Conservation (phyloP, 495 filamentous ascomycete species). For the Penicillium turbatum region DNA sequence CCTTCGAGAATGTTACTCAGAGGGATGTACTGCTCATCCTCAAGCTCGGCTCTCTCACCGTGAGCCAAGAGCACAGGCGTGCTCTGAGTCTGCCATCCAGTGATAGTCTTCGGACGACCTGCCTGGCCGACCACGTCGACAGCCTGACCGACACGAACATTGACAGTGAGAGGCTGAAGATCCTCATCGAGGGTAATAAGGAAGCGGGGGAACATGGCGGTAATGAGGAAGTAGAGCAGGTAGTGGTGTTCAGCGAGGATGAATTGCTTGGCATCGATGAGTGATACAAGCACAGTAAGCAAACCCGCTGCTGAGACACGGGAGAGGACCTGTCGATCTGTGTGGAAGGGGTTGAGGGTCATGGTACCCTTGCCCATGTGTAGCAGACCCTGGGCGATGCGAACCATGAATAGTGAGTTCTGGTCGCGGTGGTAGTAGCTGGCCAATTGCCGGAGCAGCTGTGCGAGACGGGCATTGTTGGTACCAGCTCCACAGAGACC, state of each 20-base stretch:
- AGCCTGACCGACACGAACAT: conserved; percentile 94
- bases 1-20: conserved; percentile 89
- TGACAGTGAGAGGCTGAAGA: conserved; percentile 88
- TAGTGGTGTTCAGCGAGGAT: conserved; percentile 86
- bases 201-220: conserved; percentile 96
- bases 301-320: conserved; percentile 86
- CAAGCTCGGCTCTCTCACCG: conserved; percentile 92
- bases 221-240: conserved; percentile 94
- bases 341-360: conserved; percentile 95
- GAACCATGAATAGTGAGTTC: conserved; percentile 96
- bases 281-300: conserved; percentile 80
- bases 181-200: conserved; percentile 94
- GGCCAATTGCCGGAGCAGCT: conserved; percentile 88
- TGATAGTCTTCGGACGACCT: conserved; percentile 96
- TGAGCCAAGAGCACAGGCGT: conserved; percentile 90
- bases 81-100: conserved; percentile 98
- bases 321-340: conserved; percentile 91
- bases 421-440: conserved; percentile 97
- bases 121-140: conserved; percentile 98
- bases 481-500: conserved; percentile 94
- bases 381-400: conserved; percentile 93
- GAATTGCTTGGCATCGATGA: conserved; percentile 95
- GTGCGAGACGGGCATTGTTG: conserved; percentile 94
- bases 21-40: conserved; percentile 95
- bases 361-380: conserved; percentile 99